Base-by-base conservation (phyloP, 768 basidiomycete genomes). In the Tricholoma bakamatsutake region DNA sequence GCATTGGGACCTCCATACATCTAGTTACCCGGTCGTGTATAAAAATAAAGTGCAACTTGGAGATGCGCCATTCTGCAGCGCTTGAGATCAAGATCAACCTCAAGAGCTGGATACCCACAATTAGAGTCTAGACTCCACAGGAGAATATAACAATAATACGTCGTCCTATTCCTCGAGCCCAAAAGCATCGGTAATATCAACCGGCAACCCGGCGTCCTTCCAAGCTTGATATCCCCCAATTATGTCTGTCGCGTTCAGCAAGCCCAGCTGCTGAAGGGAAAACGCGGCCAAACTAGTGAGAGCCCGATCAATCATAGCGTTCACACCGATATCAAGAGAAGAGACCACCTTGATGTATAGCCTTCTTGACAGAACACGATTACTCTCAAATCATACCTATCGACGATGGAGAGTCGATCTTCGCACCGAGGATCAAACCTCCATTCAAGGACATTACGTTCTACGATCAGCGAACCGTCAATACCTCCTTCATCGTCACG, bases 361-460 rank as follows among this genome's bases (percentile, higher is more conserved):
- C 90, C 87, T 50, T 88, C 87, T 64, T 86, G 81, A 66, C 86
- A 88, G 61, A 90, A 82, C 9, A 92, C 69, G 58, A 92, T 87
- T 30, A 89, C 76, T 46, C 86, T 70, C 37, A 90, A 64, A 70
- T 91, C 90, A 61, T 87, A 91, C 53, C 88, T 73, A 69, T 88
- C 84, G 21, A 82, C 89, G 59, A 90, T 82, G 1, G 79, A 70
- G 52, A 91, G 69, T 33, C 84, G 74, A 11, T 79, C 73, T 5
- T 78, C 73, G 60, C 72, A 76, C 54, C 87, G 76, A 4, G 89
- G 90, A 68, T 92, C 89, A 60, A 92, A 84, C 21, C 82, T 78
- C 87, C 88, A 90, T 66, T 92, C 90, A 52, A 92, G 76, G 5
- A 83, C 79, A 63, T 88, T 90, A 21, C 89, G 78, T 62, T 90